Percentiles rank a stretch among this genome's conserved stretches.
Conservation (phyloP, 768 basidiomycete species). For the Porphyrellus cyaneotinctus region DNA sequence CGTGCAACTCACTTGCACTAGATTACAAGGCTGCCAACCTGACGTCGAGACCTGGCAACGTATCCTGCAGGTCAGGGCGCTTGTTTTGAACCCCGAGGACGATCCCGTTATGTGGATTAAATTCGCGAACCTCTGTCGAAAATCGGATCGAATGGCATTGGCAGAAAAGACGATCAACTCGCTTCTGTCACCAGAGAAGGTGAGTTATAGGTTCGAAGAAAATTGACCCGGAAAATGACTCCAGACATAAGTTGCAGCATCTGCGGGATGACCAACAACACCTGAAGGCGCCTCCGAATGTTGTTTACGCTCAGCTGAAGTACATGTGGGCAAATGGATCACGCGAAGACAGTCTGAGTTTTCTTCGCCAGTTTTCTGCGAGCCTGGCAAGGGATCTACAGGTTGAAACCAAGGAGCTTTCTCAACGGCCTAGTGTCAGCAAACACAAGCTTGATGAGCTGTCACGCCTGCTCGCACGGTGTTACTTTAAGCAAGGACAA, state of each 20-base stretch:
- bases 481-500: constrained; percentile 93
- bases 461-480: constrained; percentile 87
- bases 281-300: constrained; percentile 84
- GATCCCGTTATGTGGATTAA: constrained; percentile 99
- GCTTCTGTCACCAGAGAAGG: constrained; percentile 70
- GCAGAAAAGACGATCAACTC: constrained; percentile 98
- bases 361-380: constrained; percentile 78
- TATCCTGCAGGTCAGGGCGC: constrained; percentile 90
- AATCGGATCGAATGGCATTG: constrained; percentile 88
- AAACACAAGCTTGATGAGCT: constrained; percentile 65
- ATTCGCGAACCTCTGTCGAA: constrained; percentile 95
- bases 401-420: constrained; percentile 48
- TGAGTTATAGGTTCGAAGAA: constrained; percentile 27
- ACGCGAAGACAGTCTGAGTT: constrained; percentile 72
- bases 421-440: constrained; percentile 48
- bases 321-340: constrained; percentile 91
- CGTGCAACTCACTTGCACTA: constrained; percentile 27
- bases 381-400: constrained; percentile 74
- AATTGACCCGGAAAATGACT: background rate
- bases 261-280: constrained; percentile 49
- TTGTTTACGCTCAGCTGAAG: constrained; percentile 94
- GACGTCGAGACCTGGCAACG: constrained; percentile 99
- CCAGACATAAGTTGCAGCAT: constrained; percentile 36
- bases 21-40: constrained; percentile 92
- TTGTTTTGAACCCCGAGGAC: constrained; percentile 89